phyloP scores from a whole-genome alignment of 176 grass and related monocot species.

The Sorghum bicolor region Sorghum_bicolor_NCBIv3 NC_012873.2:65000001-65000500 shows the following conservation, averaged over 20 bases:
- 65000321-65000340: neutral
- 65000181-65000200: neutral
- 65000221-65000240: neutral
- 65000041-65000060: neutral
- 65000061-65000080: neutral
- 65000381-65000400: neutral
- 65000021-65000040: neutral
- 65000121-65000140: neutral
- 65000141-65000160: neutral
- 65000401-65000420: neutral
- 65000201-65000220: neutral
- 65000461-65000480: slow-evolving; percentile 3
- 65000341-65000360: neutral
- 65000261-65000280: neutral
- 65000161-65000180: neutral
- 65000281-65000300: neutral
- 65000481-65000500: neutral
- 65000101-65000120: neutral
- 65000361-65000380: neutral
- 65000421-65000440: neutral
- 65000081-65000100: neutral
- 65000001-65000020: neutral
- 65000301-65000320: neutral
- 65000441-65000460: neutral
- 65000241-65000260: neutral